These are phyloP conservation scores for Geoglossum glabrum DNA, from an alignment of 495 filamentous ascomycete species.

Conservation along the genomic window DNA sequence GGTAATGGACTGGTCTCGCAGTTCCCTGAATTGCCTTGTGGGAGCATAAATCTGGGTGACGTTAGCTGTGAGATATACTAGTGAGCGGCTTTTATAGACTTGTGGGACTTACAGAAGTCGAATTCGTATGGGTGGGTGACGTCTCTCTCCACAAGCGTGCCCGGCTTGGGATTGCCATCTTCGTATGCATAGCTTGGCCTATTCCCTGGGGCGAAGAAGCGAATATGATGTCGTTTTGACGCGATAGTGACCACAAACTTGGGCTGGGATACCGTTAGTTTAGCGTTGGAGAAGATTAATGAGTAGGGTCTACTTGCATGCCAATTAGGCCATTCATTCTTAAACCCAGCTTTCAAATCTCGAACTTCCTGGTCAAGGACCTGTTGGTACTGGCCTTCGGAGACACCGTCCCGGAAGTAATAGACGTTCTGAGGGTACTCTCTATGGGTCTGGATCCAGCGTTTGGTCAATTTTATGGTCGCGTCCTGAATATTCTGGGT, in stretches of 20 bases:
- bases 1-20: conserved; percentile 58
- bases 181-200: conserved; percentile 33
- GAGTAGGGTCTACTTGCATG: not conserved
- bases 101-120: conserved; percentile 48
- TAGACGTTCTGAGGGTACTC: conserved; percentile 45
- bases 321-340: conserved; percentile 9
- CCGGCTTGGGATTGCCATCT: conserved; percentile 64
- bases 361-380: conserved; percentile 57
- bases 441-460: conserved; percentile 40
- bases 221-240: conserved; percentile 83
- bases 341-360: conserved; percentile 41
- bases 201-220: conserved; percentile 62
- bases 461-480: conserved; percentile 35
- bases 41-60: conserved; percentile 26
- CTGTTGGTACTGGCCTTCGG: conserved; percentile 59
- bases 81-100: not conserved
- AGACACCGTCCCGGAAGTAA: conserved; percentile 90
- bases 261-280: conserved; percentile 16
- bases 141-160: conserved; percentile 66
- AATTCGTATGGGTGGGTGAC: conserved; percentile 78
- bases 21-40: conserved; percentile 68
- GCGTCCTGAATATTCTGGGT: conserved; percentile 39
- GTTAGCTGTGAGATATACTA: not conserved
- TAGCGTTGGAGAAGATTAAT: not conserved
- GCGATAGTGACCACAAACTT: conserved; percentile 70